These are phyloP conservation scores for Leavenworthia alabamica DNA, from an alignment of 345 rosid species.

Conservation along the genomic window DNA sequence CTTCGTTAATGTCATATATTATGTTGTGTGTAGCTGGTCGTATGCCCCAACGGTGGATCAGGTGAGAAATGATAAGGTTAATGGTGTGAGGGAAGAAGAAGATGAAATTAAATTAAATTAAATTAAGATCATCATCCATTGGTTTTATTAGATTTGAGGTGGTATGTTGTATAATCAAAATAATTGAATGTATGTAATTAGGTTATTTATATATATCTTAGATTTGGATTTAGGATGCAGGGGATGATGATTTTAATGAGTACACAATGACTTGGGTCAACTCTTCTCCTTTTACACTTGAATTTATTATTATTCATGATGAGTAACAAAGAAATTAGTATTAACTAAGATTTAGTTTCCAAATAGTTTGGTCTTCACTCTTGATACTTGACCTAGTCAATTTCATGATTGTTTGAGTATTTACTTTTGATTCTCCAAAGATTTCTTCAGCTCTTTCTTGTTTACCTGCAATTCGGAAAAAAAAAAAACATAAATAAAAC, in stretches of 20 bases:
- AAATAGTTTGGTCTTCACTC: not conserved
- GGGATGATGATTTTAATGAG: not conserved
- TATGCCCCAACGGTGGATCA: slow-evolving; percentile 55
- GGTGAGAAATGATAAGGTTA: slow-evolving; percentile 35
- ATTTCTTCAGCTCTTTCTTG: slow-evolving; percentile 79
- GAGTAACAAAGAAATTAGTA: not conserved
- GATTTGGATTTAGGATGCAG: slow-evolving; percentile 28
- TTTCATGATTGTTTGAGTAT: not conserved
- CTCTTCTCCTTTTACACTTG: not conserved
- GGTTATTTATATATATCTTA: slow-evolving; percentile 3
- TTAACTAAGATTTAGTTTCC: not conserved
- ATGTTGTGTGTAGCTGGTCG: slow-evolving; percentile 63
- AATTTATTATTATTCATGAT: not conserved
- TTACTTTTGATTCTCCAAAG: slow-evolving; percentile 39
- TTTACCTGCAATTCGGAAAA: slow-evolving; percentile 56
- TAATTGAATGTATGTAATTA: slow-evolving; percentile 26
- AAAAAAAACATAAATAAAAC: not conserved
- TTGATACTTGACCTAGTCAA: not conserved
- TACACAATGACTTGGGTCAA: not conserved
- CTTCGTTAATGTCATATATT: slow-evolving; percentile 53
- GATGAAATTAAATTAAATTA: slow-evolving; percentile 23
- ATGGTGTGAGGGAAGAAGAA: slow-evolving; percentile 29
- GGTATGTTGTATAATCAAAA: slow-evolving; percentile 7
- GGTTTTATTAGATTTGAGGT: not conserved
- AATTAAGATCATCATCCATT: not conserved